These are phyloP conservation scores for Stenocarpella maydis DNA, from an alignment of 2,329 filamentous ascomycete species.

Conservation along the genomic window DNA sequence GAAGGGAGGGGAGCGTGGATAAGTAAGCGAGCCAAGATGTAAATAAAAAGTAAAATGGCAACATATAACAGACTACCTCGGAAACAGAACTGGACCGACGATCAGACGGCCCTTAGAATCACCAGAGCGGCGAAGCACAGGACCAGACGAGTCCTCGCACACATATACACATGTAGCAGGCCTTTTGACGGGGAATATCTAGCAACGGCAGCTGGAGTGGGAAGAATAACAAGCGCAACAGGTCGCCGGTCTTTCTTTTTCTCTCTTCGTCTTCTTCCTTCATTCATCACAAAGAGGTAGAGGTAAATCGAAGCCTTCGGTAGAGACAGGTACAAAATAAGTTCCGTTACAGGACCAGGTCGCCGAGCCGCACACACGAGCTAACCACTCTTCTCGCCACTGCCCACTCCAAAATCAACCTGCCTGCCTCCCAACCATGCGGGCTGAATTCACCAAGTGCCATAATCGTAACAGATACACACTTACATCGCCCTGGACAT, in stretches of 20 bases:
- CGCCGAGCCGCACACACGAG: background rate
- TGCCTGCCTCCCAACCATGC: background rate
- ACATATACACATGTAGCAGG: background rate
- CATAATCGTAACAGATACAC: background rate
- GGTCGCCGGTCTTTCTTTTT: background rate
- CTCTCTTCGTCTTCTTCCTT: background rate
- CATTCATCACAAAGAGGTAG: too few relatives aligned
- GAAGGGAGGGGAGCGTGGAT: too few relatives aligned
- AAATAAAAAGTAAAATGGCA: too few relatives aligned
- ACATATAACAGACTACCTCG: too few relatives aligned
- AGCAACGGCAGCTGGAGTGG: background rate
- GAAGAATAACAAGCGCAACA: background rate
- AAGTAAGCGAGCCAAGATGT: too few relatives aligned
- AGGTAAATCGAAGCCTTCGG: background rate
- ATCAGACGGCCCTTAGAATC: too few relatives aligned
- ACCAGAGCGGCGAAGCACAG: too few relatives aligned
- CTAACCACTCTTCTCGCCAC: too few relatives aligned
- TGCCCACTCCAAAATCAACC: background rate
- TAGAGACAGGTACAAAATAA: slow-evolving; percentile 11
- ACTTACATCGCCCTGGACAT: background rate
- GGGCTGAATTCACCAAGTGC: background rate
- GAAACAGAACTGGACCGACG: too few relatives aligned
- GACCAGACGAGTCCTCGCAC: background rate
- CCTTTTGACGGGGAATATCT: slow-evolving; percentile 21
- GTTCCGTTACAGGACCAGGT: background rate